phyloP scores from a whole-genome alignment of 768 basidiomycete genomes.

The Pulveroboletus sp. region DNA sequence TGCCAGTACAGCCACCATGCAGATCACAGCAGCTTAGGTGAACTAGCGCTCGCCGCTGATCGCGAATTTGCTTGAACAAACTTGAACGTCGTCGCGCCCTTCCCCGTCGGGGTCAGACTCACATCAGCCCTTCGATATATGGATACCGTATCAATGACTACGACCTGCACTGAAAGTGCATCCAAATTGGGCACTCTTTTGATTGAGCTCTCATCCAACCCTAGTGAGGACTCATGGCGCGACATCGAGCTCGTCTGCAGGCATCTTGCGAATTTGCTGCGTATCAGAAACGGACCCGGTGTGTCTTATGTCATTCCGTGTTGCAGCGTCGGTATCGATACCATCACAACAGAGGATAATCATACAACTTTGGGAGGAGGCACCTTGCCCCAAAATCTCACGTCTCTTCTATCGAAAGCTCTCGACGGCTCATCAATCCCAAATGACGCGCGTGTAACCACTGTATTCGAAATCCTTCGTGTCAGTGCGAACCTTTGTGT shows the following conservation, averaged over 20 bases:
- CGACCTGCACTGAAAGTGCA: slow-evolving; percentile 28
- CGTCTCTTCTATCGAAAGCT: slow-evolving; percentile 54
- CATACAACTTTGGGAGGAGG: slow-evolving; percentile 67
- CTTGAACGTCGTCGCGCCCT: neutral
- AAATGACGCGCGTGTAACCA: slow-evolving; percentile 41
- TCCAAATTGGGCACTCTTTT: slow-evolving; percentile 33
- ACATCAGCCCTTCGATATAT: slow-evolving; percentile 9
- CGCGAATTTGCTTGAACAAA: neutral
- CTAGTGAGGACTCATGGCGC: slow-evolving; percentile 41
- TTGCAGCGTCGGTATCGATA: slow-evolving; percentile 12
- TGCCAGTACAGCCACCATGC: slow-evolving; percentile 1
- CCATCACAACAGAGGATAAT: slow-evolving; percentile 51
- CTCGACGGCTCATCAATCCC: slow-evolving; percentile 48
- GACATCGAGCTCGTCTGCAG: slow-evolving; percentile 49
- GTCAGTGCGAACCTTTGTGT: slow-evolving; percentile 82
- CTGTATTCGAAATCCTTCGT: slow-evolving; percentile 66
- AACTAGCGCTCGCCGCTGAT: neutral
- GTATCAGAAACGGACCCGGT: slow-evolving; percentile 54
- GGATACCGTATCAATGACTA: slow-evolving; percentile 12
- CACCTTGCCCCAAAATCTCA: slow-evolving; percentile 60
- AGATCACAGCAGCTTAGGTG: slow-evolving; percentile 4
- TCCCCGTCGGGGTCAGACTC: neutral
- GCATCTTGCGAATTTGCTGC: slow-evolving; percentile 58
- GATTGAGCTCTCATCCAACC: slow-evolving; percentile 31
- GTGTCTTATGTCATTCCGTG: slow-evolving; percentile 10